Evolutionary conservation across 75 land plant species (phyloP).

Genomic region (Pseudotsuga menziesii): DNA sequence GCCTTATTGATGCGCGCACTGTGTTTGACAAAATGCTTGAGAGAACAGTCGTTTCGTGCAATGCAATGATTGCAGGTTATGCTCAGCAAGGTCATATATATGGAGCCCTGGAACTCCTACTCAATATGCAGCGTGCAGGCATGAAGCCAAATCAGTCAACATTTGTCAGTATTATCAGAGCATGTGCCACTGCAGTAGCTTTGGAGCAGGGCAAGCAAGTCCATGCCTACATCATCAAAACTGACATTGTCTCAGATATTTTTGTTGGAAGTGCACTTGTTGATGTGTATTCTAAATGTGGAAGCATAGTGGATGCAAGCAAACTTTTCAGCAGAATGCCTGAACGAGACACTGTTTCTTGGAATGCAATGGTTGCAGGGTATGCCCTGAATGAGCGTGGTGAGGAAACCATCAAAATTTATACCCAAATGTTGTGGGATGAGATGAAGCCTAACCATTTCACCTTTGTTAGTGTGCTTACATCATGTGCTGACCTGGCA

Average conservation of each 20-base stretch:
- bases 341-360: constrained; percentile 54
- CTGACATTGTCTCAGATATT: constrained; percentile 38
- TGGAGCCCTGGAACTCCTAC: constrained; percentile 24
- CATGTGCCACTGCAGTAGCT: constrained; percentile 19
- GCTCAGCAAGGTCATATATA: constrained; percentile 42
- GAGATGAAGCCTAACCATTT: constrained; percentile 10
- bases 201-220: constrained; percentile 46
- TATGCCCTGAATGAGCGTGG: constrained; percentile 42
- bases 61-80: constrained; percentile 60
- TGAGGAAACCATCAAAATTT: constrained; percentile 49
- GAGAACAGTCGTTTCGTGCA: constrained; percentile 57
- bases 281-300: constrained; percentile 52
- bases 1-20: constrained; percentile 27
- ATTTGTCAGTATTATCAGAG: constrained; percentile 28
- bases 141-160: constrained; percentile 57
- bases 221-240: constrained; percentile 38
- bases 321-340: constrained; percentile 52
- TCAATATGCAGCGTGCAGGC: constrained; percentile 31
- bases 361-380: constrained; percentile 57
- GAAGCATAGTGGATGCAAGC: constrained; percentile 61
- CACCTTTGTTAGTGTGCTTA: constrained; percentile 48
- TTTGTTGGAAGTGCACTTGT: constrained; percentile 66
- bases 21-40: constrained; percentile 31
- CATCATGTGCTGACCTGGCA: constrained; percentile 43
- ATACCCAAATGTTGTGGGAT: not conserved